These are phyloP conservation scores for Turritis glabra DNA, from an alignment of 345 rosid genomes.

Conservation along the genomic window DNA sequence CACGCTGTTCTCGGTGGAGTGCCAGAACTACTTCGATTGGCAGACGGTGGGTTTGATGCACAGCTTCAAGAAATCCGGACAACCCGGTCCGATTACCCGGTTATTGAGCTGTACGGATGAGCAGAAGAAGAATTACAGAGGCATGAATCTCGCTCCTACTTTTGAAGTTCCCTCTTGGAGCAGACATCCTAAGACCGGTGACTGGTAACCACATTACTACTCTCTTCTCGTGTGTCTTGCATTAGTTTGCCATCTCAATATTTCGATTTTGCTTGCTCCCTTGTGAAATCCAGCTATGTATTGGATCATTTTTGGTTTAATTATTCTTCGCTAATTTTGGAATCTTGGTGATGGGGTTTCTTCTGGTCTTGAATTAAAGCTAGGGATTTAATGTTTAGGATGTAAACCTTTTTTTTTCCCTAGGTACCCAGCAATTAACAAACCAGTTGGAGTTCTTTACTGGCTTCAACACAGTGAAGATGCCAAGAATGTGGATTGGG, in stretches of 20 bases:
- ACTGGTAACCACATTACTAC: slow-evolving; percentile 52
- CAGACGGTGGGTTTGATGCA: slow-evolving; percentile 92
- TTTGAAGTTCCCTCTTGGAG: slow-evolving; percentile 93
- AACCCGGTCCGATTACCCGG: slow-evolving; percentile 95
- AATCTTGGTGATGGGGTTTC: too few relatives aligned
- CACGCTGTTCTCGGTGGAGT: slow-evolving; percentile 94
- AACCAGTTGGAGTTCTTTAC: slow-evolving; percentile 91
- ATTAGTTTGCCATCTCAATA: too few relatives aligned
- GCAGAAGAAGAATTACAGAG: slow-evolving; percentile 72
- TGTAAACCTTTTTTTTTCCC: too few relatives aligned
- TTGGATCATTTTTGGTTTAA: too few relatives aligned
- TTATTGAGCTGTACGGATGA: slow-evolving; percentile 89
- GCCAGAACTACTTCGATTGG: slow-evolving; percentile 98
- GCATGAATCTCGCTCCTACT: slow-evolving; percentile 93
- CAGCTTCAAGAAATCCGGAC: slow-evolving; percentile 82
- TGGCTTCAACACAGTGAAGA: slow-evolving; percentile 95
- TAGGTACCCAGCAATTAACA: slow-evolving; percentile 98
- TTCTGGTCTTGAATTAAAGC: neutral
- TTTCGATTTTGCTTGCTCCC: too few relatives aligned
- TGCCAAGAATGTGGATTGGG: slow-evolving; percentile 90
- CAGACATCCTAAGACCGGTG: slow-evolving; percentile 86
- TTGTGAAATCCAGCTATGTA: too few relatives aligned
- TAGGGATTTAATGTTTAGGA: neutral
- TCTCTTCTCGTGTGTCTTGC: too few relatives aligned
- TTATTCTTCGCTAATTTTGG: too few relatives aligned